Base-by-base conservation (phyloP, 2,329 filamentous ascomycete genomes). In the Neonectria punicea region DNA sequence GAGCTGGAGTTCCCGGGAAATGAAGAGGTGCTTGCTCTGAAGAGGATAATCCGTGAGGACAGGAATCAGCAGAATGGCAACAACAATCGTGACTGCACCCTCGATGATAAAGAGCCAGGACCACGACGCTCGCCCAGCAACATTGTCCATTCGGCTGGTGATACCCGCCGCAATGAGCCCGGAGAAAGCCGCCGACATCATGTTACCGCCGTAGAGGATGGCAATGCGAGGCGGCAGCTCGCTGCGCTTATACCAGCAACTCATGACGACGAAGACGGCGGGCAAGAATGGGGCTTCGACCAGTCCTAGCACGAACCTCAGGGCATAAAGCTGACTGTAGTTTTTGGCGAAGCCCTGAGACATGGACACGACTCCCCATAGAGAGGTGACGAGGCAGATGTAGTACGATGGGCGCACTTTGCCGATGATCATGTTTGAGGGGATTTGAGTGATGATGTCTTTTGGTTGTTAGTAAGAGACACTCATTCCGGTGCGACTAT, bases 161-260 rank as follows among this genome's bases (percentile, higher is more conserved):
- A 93, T 90, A 1, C 89, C 87, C 0, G 85, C 86, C 0, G 85
- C 84, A 36, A 89, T 85, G 3, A 89, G 75, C 2, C 89, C 90
- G 0, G 89, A 89, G 71, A 93, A 92, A 0, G 90, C 90, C 0
- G 89, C 89, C 0, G 88, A 89, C 6, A 92, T 83, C 11, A 92
- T 80, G 6, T 88, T 88, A 0, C 89, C 91, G 0, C 88, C 87
- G 61, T 85, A 81, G 0, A 81, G 81, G 9, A 90, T 82, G 11
- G 87, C 87, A 22, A 88, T 90, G 16, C 89, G 82, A n/a, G 89
- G 81, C 2, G 85, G 87, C 0, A 91, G 78, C 72, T 91, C 90
- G 69, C 87, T 87, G 20, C 89, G 83, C 0, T 88, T 91, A 71
- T 93, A 92, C 66, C 86, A 87, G 0, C 84, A 74, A 0, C 84